Conservation (phyloP, 192 early-diverging fungal species). For the Backusella sp. region DNA sequence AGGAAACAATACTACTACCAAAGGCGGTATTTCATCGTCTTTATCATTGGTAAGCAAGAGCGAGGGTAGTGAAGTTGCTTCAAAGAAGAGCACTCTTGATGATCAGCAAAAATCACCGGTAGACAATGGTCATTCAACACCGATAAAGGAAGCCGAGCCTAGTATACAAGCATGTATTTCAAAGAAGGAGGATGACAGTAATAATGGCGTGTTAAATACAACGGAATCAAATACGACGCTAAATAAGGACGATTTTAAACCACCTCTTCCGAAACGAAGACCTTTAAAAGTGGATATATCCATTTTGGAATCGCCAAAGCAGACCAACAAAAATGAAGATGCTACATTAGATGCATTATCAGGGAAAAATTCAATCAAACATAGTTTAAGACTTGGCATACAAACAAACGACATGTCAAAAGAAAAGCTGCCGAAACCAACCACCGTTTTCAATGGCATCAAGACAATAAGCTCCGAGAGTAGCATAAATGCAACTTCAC, state of each 20-base stretch:
- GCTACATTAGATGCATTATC: background rate
- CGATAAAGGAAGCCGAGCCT: background rate
- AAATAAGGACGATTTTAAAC: background rate
- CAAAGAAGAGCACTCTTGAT: background rate
- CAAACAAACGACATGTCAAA: background rate
- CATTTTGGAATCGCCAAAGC: background rate
- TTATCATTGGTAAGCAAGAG: background rate
- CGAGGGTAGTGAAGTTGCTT: background rate
- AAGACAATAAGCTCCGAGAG: background rate
- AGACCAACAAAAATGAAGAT: background rate
- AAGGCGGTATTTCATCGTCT: background rate
- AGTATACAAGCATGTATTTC: background rate
- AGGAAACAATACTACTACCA: background rate
- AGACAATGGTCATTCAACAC: background rate
- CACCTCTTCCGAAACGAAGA: background rate
- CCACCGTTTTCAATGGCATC: background rate
- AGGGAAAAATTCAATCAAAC: background rate
- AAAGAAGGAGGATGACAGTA: background rate
- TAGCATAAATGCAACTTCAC: background rate
- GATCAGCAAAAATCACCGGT: background rate
- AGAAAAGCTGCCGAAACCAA: background rate
- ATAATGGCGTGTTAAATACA: background rate
- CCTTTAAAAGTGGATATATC: background rate
- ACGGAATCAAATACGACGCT: background rate
- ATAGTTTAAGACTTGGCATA: background rate